A percentile compares a stretch with the other conserved stretches of the same genome.
Conservation (phyloP, 1,139 yeast genomes). For the Casaregolazyma suthepensis region DNA sequence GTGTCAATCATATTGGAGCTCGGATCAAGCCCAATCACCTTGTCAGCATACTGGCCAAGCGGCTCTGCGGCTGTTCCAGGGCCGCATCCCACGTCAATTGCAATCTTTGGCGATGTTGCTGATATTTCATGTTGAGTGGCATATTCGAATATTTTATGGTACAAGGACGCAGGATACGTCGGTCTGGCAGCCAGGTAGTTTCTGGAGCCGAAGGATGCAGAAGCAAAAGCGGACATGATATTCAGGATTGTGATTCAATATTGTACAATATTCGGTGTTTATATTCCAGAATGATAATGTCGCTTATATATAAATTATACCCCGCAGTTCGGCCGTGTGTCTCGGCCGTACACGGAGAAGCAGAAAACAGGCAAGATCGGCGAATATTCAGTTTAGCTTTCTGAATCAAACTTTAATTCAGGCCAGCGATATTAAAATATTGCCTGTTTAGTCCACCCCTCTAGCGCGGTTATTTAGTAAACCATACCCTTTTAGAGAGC, state of each 20-base stretch:
- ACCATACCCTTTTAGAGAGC: too few species aligned
- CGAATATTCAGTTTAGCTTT: too few species aligned
- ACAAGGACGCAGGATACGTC: constrained; percentile 53
- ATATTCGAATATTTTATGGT: constrained; percentile 39
- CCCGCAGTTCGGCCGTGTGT: background rate
- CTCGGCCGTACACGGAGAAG: too few species aligned
- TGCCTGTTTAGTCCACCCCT: too few species aligned
- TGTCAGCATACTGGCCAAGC: constrained; percentile 38
- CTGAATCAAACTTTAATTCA: too few species aligned
- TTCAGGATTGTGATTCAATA: too few species aligned
- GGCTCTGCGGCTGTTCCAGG: constrained; percentile 72
- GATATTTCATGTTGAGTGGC: constrained; percentile 24
- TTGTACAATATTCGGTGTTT: background rate
- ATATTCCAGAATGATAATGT: background rate
- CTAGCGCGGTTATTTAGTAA: too few species aligned
- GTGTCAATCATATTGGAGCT: constrained; percentile 56
- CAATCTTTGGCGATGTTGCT: constrained; percentile 6
- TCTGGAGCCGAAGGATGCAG: constrained; percentile 49
- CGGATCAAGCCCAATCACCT: constrained; percentile 63
- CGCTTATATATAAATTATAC: background rate
- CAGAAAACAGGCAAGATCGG: too few species aligned
- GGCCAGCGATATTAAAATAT: too few species aligned
- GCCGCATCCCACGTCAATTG: constrained; percentile 74
- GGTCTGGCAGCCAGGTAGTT: constrained; percentile 63
- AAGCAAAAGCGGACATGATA: constrained; percentile 57